phyloP scores from a whole-genome alignment of 805 yeast species.

The Lipomyces sp. region DNA sequence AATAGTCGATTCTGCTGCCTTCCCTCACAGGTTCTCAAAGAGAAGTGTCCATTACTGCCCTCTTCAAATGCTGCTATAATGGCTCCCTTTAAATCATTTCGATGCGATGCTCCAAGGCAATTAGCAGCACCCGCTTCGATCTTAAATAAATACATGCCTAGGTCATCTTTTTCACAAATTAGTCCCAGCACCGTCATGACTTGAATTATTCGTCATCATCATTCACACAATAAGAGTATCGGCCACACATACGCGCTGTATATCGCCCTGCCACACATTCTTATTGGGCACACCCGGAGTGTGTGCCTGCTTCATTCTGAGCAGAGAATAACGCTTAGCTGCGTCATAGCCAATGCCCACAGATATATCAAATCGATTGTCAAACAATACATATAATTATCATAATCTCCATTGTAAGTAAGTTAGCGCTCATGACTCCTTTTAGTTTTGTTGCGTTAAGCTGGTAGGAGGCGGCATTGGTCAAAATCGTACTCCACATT shows the following conservation, averaged over 20 bases:
- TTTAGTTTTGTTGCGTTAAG: not conserved
- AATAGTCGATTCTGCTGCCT: no score
- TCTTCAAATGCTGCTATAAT: no score
- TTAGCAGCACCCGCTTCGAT: no score
- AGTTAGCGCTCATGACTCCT: not conserved
- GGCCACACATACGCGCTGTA: not conserved
- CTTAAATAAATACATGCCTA: no score
- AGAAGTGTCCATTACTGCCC: no score
- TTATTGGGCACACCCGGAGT: not conserved
- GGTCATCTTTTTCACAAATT: not conserved
- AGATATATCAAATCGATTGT: not conserved
- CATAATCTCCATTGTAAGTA: not conserved
- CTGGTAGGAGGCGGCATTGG: no score
- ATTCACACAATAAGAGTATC: not conserved
- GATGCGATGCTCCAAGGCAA: no score
- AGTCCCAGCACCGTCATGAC: not conserved
- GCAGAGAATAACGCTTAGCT: not conserved
- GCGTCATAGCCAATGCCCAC: not conserved
- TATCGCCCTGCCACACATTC: not conserved
- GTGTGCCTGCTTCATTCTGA: not conserved
- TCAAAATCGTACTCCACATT: not conserved
- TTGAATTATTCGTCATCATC: not conserved
- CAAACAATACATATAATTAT: not conserved
- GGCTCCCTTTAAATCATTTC: no score
- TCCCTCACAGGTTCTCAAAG: no score